Conservation (phyloP, 257 asterid genomes). For the Jacaranda mimosifolia region DNA sequence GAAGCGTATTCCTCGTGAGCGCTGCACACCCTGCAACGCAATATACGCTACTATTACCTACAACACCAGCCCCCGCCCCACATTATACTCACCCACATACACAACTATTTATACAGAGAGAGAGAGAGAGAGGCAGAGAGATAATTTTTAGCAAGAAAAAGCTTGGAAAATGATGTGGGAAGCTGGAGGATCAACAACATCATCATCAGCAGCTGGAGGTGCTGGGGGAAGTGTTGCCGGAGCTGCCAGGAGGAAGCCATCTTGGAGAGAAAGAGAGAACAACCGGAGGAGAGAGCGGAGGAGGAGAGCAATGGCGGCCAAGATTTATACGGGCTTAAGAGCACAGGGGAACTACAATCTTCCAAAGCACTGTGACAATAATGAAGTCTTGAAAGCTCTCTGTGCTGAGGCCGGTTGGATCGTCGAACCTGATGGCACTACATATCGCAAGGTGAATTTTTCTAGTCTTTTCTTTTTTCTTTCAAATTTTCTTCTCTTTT, state of each 20-base stretch:
- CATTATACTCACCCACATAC: not conserved
- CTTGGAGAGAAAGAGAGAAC: constrained; percentile 96
- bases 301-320: constrained; percentile 95
- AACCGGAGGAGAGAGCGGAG: constrained; percentile 96
- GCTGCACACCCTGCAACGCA: constrained; percentile 50
- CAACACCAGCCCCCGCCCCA: not conserved
- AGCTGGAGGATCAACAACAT: constrained; percentile 74
- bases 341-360: constrained; percentile 95
- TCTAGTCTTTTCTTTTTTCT: too few relatives aligned
- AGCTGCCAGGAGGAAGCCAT: constrained; percentile 89
- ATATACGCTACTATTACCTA: constrained; percentile 35
- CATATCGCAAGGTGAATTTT: constrained; percentile 80
- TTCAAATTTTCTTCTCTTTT: too few relatives aligned
- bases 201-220: constrained; percentile 61
- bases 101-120: not conserved
- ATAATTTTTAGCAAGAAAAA: constrained; percentile 17
- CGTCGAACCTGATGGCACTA: constrained; percentile 96
- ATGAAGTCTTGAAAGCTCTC: constrained; percentile 94
- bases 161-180: constrained; percentile 84
- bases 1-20: constrained; percentile 72
- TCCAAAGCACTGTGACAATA: constrained; percentile 94
- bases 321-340: constrained; percentile 85
- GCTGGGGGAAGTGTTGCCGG: constrained; percentile 46
- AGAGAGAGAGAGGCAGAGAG: not conserved
- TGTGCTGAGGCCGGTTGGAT: constrained; percentile 97